phyloP scores from a whole-genome alignment of 805 yeast species.

The Sungouiozyma intestinalis region DNA sequence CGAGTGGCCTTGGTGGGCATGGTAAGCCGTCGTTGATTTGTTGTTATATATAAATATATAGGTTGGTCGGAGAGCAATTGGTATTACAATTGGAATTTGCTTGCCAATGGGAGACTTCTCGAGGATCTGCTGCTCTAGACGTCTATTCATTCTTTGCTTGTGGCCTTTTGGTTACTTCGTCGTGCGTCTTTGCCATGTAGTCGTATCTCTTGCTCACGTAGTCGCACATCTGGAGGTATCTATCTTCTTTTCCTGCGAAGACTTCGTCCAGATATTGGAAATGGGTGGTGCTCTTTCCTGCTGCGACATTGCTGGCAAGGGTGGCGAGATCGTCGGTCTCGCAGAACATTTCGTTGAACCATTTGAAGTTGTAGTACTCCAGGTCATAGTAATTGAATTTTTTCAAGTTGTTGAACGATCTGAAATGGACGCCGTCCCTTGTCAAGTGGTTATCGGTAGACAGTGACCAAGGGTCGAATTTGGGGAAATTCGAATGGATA shows the following conservation, averaged over 20 bases:
- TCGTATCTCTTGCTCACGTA: conserved; percentile 15
- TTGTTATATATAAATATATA: no score
- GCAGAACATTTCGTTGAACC: conserved; percentile 17
- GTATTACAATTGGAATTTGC: no score
- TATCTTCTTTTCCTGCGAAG: conserved; percentile 9
- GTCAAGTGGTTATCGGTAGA: conserved; percentile 16
- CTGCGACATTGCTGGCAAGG: neutral
- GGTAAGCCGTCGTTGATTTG: no score
- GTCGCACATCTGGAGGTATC: conserved; percentile 16
- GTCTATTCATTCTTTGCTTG: neutral
- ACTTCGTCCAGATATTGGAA: conserved; percentile 16
- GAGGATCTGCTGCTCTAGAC: neutral
- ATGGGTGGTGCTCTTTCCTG: conserved; percentile 3
- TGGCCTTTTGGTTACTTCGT: conserved; percentile 7
- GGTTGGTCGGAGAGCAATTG: no score
- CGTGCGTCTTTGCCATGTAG: conserved; percentile 16
- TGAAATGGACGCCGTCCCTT: conserved; percentile 16
- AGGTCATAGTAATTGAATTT: conserved; percentile 19
- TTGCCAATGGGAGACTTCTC: no score
- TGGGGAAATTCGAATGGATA: conserved; percentile 33
- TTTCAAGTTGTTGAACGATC: conserved; percentile 14
- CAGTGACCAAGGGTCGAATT: conserved; percentile 28
- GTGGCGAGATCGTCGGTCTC: neutral
- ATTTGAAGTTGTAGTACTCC: conserved; percentile 20
- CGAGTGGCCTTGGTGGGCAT: no score